Evolutionary conservation across 441 rosid genomes (phyloP).

Genomic region (Pelargonium myrrhifolium): DNA sequence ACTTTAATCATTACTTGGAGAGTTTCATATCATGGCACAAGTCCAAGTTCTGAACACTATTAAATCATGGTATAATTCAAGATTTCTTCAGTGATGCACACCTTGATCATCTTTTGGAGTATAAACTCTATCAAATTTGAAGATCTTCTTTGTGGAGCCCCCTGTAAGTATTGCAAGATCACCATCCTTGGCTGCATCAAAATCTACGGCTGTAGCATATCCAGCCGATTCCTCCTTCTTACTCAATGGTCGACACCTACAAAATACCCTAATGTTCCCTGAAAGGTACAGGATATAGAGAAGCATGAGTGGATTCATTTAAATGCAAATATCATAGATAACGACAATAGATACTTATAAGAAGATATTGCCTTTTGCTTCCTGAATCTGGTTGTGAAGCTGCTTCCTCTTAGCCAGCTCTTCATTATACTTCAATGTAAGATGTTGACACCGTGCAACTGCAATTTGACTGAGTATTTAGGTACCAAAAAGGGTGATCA

Average conservation of each 20-base stretch:
- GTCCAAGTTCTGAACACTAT: background rate
- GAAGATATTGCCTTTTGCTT: constrained; percentile 19
- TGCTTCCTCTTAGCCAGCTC: constrained; percentile 66
- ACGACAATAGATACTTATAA: constrained; percentile 50
- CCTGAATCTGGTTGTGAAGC: constrained; percentile 82
- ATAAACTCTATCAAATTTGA: constrained; percentile 79
- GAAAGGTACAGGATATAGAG: constrained; percentile 19
- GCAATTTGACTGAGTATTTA: constrained; percentile 62
- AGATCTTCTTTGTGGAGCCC: constrained; percentile 66
- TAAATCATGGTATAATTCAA: background rate
- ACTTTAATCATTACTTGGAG: background rate
- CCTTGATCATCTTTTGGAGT: constrained; percentile 83
- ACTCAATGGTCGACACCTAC: constrained; percentile 84
- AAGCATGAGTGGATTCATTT: constrained; percentile 9
- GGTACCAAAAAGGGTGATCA: background rate
- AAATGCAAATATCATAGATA: constrained; percentile 7
- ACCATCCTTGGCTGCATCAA: constrained; percentile 79
- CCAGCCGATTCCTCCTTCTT: constrained; percentile 54
- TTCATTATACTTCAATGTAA: constrained; percentile 52
- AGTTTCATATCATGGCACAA: background rate
- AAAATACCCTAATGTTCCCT: constrained; percentile 94
- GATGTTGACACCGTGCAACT: constrained; percentile 41
- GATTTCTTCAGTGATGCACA: constrained; percentile 19
- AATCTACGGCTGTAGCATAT: constrained; percentile 52
- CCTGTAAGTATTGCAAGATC: constrained; percentile 66